Evolutionary conservation across 2,329 filamentous ascomycete genomes (phyloP).

Genomic region (Fusarium lateritium): DNA sequence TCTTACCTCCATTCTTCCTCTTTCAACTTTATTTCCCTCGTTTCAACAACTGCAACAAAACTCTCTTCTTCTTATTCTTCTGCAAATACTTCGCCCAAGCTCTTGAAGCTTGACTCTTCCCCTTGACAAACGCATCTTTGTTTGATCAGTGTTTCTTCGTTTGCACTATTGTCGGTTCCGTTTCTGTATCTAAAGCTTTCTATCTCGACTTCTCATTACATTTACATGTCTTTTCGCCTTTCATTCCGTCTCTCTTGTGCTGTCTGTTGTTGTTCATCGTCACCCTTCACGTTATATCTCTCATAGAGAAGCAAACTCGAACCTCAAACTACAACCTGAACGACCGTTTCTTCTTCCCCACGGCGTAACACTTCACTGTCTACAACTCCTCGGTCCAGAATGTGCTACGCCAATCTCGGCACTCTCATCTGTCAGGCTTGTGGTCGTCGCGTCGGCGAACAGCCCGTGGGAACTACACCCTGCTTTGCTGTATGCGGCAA

Average conservation of each 20-base stretch:
- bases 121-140: constrained; percentile 9
- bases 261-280: background rate
- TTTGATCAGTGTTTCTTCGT: constrained; percentile 9
- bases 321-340: background rate
- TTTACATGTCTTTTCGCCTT: constrained; percentile 32
- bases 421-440: constrained; percentile 45
- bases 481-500: constrained; percentile 47
- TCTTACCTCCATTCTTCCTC: background rate
- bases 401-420: constrained; percentile 47
- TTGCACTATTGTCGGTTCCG: constrained; percentile 4
- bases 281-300: background rate
- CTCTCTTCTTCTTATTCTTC: constrained; percentile 11
- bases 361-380: background rate
- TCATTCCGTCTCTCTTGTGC: constrained; percentile 22
- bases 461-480: constrained; percentile 43
- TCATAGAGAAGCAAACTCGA: background rate
- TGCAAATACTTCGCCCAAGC: constrained; percentile 15
- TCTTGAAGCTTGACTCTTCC: constrained; percentile 3
- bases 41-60: background rate
- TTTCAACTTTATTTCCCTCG: constrained; percentile 14
- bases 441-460: constrained; percentile 45
- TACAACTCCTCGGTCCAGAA: constrained; percentile 4
- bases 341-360: background rate
- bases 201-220: constrained; percentile 9
- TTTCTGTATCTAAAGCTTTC: constrained; percentile 31